phyloP scores from a whole-genome alignment of 257 asterid genomes.

The Cordia subcordata region DNA sequence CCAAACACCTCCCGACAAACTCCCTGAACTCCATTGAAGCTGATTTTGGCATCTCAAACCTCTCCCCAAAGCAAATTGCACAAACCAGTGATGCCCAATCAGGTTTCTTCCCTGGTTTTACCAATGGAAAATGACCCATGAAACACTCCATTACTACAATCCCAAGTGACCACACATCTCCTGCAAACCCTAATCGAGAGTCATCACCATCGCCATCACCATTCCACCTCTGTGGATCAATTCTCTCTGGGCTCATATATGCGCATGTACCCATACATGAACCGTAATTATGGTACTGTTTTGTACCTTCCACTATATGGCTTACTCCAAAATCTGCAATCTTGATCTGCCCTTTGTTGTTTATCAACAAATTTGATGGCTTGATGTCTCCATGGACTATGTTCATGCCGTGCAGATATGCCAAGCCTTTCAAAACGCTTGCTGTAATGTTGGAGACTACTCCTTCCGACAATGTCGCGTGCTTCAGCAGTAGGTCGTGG shows the following conservation, averaged over 20 bases:
- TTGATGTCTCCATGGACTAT: slow-evolving; percentile 48
- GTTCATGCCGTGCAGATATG: slow-evolving; percentile 29
- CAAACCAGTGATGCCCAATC: slow-evolving; percentile 45
- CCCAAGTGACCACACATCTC: slow-evolving; percentile 55
- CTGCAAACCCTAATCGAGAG: slow-evolving; percentile 32
- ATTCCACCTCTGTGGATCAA: slow-evolving; percentile 41
- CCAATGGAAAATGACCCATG: slow-evolving; percentile 37
- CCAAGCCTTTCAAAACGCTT: slow-evolving; percentile 38
- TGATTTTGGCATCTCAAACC: slow-evolving; percentile 20
- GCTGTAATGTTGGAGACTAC: slow-evolving; percentile 24
- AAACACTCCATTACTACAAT: slow-evolving; percentile 46
- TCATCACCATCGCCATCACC: slow-evolving; percentile 16
- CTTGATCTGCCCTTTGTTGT: slow-evolving; percentile 29
- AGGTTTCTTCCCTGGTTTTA: slow-evolving; percentile 25
- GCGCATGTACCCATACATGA: slow-evolving; percentile 38
- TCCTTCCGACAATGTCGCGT: slow-evolving; percentile 21
- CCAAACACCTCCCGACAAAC: slow-evolving; percentile 13
- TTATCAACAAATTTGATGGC: slow-evolving; percentile 46
- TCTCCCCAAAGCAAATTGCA: slow-evolving; percentile 30
- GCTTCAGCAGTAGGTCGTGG: slow-evolving; percentile 17
- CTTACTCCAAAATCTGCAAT: slow-evolving; percentile 50
- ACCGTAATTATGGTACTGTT: neutral
- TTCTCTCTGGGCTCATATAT: slow-evolving; percentile 54
- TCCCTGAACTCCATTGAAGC: slow-evolving; percentile 37
- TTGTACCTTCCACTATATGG: neutral